A percentile compares a stretch with the other conserved stretches of the same genome.
Conservation (phyloP, 768 basidiomycete species). For the Lentinula guzmanii region DNA sequence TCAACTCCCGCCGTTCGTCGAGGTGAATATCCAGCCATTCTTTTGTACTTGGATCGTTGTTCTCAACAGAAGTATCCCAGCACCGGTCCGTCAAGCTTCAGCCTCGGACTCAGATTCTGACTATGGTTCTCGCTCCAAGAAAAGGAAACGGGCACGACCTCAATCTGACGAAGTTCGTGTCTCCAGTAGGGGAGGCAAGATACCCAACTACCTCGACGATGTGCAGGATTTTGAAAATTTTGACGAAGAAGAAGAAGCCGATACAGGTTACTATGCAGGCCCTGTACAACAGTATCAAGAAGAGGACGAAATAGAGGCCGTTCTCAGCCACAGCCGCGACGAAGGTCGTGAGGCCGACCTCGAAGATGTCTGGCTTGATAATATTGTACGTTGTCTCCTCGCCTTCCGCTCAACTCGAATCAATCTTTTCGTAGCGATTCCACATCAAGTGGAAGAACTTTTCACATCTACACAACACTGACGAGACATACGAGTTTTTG, state of each 20-base stretch:
- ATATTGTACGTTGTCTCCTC: constrained; percentile 53
- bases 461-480: constrained; percentile 98
- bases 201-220: constrained; percentile 83
- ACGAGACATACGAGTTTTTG: constrained; percentile 94
- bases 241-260: constrained; percentile 55
- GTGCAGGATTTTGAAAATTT: constrained; percentile 73
- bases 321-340: constrained; percentile 82
- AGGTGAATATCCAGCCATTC: constrained; percentile 32
- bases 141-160: constrained; percentile 62
- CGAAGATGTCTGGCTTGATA: constrained; percentile 82
- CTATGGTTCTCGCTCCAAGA: constrained; percentile 81
- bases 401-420: constrained; percentile 6
- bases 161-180: constrained; percentile 68
- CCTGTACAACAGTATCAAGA: constrained; percentile 52
- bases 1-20: constrained; percentile 39
- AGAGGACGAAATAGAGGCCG: constrained; percentile 87
- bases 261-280: constrained; percentile 50
- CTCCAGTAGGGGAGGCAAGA: constrained; percentile 67
- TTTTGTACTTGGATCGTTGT: constrained; percentile 11
- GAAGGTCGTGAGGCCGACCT: constrained; percentile 72
- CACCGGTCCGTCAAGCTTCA: constrained; percentile 45
- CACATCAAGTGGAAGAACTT: constrained; percentile 99
- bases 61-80: constrained; percentile 19
- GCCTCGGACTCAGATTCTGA: constrained; percentile 82
- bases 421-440: constrained; percentile 60